A percentile compares a stretch with the other conserved stretches of the same genome.
These are phyloP conservation scores for Dalbergia oliveri DNA, from an alignment of 306 rosid species.

Conservation along the genomic window DNA sequence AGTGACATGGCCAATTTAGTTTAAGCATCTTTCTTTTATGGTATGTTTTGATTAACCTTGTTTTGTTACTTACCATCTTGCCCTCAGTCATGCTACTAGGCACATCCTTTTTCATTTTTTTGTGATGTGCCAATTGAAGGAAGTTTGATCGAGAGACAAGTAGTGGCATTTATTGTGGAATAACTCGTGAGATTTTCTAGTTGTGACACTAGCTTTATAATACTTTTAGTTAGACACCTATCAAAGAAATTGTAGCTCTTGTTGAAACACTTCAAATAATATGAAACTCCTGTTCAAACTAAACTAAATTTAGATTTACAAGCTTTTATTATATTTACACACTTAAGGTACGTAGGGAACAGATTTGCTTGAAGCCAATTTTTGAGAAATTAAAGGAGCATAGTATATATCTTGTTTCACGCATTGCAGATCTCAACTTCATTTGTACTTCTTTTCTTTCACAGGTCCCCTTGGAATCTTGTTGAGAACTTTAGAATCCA, in stretches of 20 bases:
- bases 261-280: neutral
- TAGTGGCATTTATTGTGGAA: neutral
- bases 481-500: conserved; percentile 58
- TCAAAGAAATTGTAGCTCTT: neutral
- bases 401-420: conserved; percentile 1
- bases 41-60: neutral
- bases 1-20: neutral
- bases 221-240: neutral
- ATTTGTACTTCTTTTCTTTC: conserved; percentile 51
- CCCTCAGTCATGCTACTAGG: neutral
- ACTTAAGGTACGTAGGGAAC: neutral
- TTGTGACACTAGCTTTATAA: neutral
- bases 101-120: neutral
- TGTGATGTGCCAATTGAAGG: neutral
- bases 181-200: neutral
- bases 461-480: conserved; percentile 78
- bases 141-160: neutral
- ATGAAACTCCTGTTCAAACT: neutral
- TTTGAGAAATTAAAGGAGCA: conserved; percentile 18
- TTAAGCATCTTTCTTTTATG: neutral
- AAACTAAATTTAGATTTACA: conserved; percentile 5
- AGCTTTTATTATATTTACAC: neutral
- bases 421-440: conserved; percentile 24
- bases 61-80: neutral
- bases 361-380: neutral